Base-by-base conservation (phyloP, 768 basidiomycete genomes). In the Lactarius akahatsu region DNA sequence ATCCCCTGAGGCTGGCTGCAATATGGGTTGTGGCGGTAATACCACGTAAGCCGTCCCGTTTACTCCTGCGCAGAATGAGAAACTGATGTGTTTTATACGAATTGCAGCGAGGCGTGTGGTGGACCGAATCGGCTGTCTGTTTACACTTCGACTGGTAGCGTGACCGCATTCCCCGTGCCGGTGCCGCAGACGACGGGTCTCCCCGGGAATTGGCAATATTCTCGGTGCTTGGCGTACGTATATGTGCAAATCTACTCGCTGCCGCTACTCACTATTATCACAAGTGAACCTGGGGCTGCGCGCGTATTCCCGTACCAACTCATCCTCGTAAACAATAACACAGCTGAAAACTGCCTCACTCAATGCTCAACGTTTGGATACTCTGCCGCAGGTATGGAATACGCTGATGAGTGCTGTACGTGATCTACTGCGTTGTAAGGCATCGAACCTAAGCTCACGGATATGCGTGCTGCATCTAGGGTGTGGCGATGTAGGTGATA, bases 331-430 rank as follows among this genome's bases (percentile, higher is more conserved):
- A 80, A 76, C 1, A 90, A 89, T 73, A 91, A 87, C 71, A 83
- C 87, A 4, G 86, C 86, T 4, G 75, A 82, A 0, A 81, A 81
- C 1, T 94, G 92, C 72, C 78, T 92, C 70, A 81, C 75, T 55
- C 88, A 86, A 73, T 93, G 92, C 70, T 81, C 85, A 16, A 79
- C 81, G 1, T 92, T 85, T 69, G 92, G 92, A 9, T 94, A 84
- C 72, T 81, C 87, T 1, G 90, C 83, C 47, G 85, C 86, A 34
- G 91, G 89, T 30, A 78, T 87, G 66, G 91, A 88, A 77, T 90
- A 80, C 60, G 87, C 83, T 16, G 72, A 86, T 67, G 87, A 91
- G 72, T 93, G 91, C 78, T 92, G 89, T 90, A 71, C 72, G 88
- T 81, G 3, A 56, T 67, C 30, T 63, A 6, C 54, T 61, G 18